Evolutionary conservation across 2,329 filamentous ascomycete species (phyloP), one percentile per base, ranked within the genome.

Genomic region (Ascochyta fabae): DNA sequence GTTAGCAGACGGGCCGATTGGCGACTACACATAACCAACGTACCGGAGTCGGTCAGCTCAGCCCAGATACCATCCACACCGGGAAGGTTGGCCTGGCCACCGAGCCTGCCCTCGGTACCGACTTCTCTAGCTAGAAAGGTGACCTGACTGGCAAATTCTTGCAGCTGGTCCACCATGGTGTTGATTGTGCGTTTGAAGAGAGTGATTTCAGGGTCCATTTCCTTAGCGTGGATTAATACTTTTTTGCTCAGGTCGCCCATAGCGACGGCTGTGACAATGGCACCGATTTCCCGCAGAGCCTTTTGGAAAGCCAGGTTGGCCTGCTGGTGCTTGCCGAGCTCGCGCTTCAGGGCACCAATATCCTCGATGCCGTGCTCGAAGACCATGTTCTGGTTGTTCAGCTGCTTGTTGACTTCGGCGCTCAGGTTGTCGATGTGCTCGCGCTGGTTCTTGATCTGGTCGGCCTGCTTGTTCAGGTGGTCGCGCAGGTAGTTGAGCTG

Each of bases 301-400:
- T 98, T 98, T 75, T 98, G 93, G 84, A 98, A 99, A 67, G 95
- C 96, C 77, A 96, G 88, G 77, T 99, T 99, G 72, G 96, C 95
- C 78, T 97, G 95, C 75, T 96, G 93, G 72, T 97, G 93, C 79
- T 98, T 98, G 82, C 90, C 92, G 56, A 99, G 83, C 77, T 99
- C 95, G 56, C 94, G 87, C 79, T 98, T 94, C 36, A 98, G 83
- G 33, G 91, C 88, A 49, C 91, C 89, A 61, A 98, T 94, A 66
- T 95, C 92, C 76, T 96, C 92, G 48, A 96, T 78, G 38, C 79
- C 88, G 59, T 89, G 86, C 66, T 89, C 88, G 52, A 96, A 87
- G 29, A 91, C 90, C 70, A 87, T 86, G 75, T 93, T 90, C 72
- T 96, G 92, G 60, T 92, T 85, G 70, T 89, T 87, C 75, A 95